These are phyloP conservation scores for Castanopsis chinensis DNA, from an alignment of 306 rosid genomes.

Conservation along the genomic window DNA sequence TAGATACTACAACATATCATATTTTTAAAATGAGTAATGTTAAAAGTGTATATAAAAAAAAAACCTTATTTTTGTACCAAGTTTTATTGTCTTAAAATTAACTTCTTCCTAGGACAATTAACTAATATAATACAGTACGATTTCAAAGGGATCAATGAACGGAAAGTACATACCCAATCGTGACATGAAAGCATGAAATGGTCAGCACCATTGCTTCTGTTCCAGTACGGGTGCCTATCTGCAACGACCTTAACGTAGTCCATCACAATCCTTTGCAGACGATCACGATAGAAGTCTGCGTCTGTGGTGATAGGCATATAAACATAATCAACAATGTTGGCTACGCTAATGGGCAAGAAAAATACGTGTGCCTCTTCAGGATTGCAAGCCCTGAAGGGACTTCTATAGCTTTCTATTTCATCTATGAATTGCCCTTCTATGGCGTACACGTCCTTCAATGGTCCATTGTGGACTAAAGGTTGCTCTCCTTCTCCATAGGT, in stretches of 20 bases:
- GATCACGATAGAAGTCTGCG: conserved; percentile 45
- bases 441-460: conserved; percentile 40
- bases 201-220: conserved; percentile 49
- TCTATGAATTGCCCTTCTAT: conserved; percentile 59
- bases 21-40: too few species aligned
- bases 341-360: conserved; percentile 45
- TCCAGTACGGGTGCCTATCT: conserved; percentile 44
- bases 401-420: conserved; percentile 40
- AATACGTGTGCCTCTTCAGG: conserved; percentile 52
- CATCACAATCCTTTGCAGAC: conserved; percentile 38
- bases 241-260: conserved; percentile 44
- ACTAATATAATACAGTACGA: neutral
- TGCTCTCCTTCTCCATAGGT: conserved; percentile 49
- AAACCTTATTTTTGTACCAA: too few species aligned
- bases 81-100: too few species aligned
- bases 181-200: conserved; percentile 61
- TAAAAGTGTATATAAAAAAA: too few species aligned
- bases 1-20: too few species aligned
- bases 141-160: neutral
- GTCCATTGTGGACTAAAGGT: conserved; percentile 48
- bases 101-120: neutral
- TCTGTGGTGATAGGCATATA: conserved; percentile 34
- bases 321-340: conserved; percentile 36
- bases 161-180: conserved; percentile 44
- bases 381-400: conserved; percentile 40